Base-by-base conservation (phyloP, 1,284 basidiomycete genomes). In the Marasmius tenuissimus region DNA sequence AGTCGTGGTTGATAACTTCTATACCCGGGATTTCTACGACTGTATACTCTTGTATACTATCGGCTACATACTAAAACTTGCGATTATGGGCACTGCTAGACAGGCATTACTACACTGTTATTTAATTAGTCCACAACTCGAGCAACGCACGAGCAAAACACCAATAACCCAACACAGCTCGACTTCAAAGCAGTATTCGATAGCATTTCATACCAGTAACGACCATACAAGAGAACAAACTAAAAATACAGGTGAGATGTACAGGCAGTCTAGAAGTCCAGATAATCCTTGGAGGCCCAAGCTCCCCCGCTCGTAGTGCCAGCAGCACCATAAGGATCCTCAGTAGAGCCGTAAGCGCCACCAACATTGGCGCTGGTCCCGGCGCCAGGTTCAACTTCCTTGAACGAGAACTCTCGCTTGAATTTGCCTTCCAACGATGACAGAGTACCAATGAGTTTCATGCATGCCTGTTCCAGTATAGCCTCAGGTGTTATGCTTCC, bases 401-500 rank as follows among this genome's bases (percentile, higher is more conserved):
- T 88, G 73, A 85, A 88, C 42, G 85, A 84, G 73, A 92, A 92
- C 75, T 92, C 90, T 53, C 88, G 81, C 71, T 87, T 88, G 75
- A 92, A 92, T 69, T 91, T 90, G 54, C 77, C 77, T 71, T 91
- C 88, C 9, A 92, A 79, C 4, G 82, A 78, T 11, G 81, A 80
- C 61, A 97, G 81, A 47, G 88, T 90, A 1, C 85, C 85, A 63
- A 98, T 95, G 62, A 98, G 85, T 66, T 89, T 86, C 57, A 85
- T 86, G 72, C 93, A 94, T 0, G 95, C 94, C 64, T 89, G 83
- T 72, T 96, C 92, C 45, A 99, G 85, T 18, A 91, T 88, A 51
- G 88, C 89, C 63, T 92, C 85, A 0, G 97, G 96, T 20, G 96
- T 93, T 54, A 90, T 74, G 0, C 85, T 83, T 27, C 96, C 96